phyloP scores from a whole-genome alignment of 345 rosid species.

The Camelina hispida region DNA sequence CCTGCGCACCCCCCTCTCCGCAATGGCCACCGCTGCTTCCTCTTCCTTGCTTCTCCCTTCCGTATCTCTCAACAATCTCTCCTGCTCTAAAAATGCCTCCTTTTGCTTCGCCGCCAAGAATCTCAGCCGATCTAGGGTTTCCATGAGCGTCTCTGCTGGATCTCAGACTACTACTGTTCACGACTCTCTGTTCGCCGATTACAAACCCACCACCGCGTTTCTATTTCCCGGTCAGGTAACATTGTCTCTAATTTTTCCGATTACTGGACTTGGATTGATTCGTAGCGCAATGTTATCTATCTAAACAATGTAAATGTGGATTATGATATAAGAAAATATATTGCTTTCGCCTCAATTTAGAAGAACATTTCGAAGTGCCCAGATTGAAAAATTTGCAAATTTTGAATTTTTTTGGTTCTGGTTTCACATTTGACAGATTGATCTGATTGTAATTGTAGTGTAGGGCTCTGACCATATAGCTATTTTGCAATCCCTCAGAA shows the following conservation, averaged over 20 bases:
- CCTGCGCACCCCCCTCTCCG: slow-evolving; percentile 43
- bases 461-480: background rate
- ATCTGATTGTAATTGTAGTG: background rate
- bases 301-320: slow-evolving; percentile 2
- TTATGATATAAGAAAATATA: background rate
- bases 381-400: background rate
- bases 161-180: slow-evolving; percentile 53
- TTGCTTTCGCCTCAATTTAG: slow-evolving; percentile 8
- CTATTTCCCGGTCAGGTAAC: slow-evolving; percentile 95
- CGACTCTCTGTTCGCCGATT: slow-evolving; percentile 73
- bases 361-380: background rate
- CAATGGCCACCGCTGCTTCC: slow-evolving; percentile 45
- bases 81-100: slow-evolving; percentile 38
- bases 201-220: slow-evolving; percentile 79
- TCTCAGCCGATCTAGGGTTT: slow-evolving; percentile 62
- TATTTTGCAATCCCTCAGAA: background rate
- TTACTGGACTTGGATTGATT: background rate
- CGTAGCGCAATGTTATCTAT: background rate
- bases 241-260: background rate
- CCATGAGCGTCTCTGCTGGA: slow-evolving; percentile 70
- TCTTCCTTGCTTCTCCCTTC: slow-evolving; percentile 56
- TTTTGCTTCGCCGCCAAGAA: slow-evolving; percentile 44
- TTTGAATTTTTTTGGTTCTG: background rate
- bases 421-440: slow-evolving; percentile 1
- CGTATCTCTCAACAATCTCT: slow-evolving; percentile 43